Percentiles rank a stretch among this genome's conserved stretches.
phyloP scores from a whole-genome alignment of 352 stramenopile genomes.

The Detonula confervacea region DNA sequence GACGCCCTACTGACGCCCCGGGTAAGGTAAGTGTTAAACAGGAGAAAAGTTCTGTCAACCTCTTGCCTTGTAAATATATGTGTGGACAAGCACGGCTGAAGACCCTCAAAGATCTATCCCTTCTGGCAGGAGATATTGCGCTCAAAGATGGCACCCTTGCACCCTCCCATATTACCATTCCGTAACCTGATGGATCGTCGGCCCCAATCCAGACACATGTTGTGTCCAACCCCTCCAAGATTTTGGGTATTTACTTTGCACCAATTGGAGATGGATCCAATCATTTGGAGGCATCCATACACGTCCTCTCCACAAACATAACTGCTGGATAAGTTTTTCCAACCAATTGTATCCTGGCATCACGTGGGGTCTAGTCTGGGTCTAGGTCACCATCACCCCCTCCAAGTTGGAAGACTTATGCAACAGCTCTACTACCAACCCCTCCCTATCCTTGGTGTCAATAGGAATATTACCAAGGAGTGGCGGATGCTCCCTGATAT shows the following conservation, averaged over 20 bases:
- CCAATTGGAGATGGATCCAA: neutral
- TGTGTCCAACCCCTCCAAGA: slow-evolving; percentile 1
- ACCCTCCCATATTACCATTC: slow-evolving; percentile 15
- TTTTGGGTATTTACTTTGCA: slow-evolving; percentile 21
- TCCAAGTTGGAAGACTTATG: too few species aligned
- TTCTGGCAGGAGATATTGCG: neutral
- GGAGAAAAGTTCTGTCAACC: slow-evolving; percentile 21
- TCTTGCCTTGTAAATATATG: slow-evolving; percentile 20
- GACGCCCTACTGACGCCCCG: too few species aligned
- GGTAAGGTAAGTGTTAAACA: too few species aligned
- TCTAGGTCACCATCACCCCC: too few species aligned
- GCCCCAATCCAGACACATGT: slow-evolving; percentile 17
- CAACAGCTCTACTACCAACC: too few species aligned
- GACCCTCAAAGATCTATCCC: neutral
- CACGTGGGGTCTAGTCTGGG: too few species aligned
- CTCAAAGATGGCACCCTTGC: neutral
- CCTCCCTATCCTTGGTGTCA: too few species aligned
- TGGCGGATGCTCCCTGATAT: too few species aligned
- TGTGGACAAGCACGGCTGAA: slow-evolving; percentile 10
- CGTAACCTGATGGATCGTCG: slow-evolving; percentile 10
- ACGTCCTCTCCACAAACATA: too few species aligned
- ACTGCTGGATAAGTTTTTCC: too few species aligned
- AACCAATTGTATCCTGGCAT: too few species aligned
- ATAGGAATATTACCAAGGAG: too few species aligned
- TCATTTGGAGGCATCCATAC: neutral